Percentiles rank a stretch among this genome's conserved stretches.
These are phyloP conservation scores for Cytospora paraplurivora DNA, from an alignment of 2,329 filamentous ascomycete species.

Conservation along the genomic window DNA sequence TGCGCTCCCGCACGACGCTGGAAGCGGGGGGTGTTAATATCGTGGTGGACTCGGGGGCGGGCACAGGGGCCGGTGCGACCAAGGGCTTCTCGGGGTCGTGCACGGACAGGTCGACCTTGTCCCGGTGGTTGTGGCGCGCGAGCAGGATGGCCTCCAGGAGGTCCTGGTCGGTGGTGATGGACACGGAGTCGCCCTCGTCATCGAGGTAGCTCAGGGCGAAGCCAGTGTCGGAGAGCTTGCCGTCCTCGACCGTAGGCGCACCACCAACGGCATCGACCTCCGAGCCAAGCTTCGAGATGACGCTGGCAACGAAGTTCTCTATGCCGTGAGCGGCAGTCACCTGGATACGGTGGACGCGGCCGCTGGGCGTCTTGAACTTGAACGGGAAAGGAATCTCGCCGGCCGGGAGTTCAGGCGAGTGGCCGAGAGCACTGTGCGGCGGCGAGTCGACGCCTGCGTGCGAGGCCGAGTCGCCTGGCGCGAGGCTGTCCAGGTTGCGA, in stretches of 20 bases:
- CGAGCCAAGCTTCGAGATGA: conserved; percentile 79
- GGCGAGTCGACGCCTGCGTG: conserved; percentile 84
- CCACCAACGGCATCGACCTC: conserved; percentile 87
- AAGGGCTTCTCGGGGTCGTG: conserved; percentile 92
- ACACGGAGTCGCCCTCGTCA: conserved; percentile 94
- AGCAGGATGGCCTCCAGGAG: conserved; percentile 86
- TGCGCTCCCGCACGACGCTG: conserved; percentile 53
- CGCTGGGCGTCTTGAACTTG: conserved; percentile 98
- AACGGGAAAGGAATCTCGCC: conserved; percentile 87
- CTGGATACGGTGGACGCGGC: conserved; percentile 90
- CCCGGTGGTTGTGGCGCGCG: conserved; percentile 72
- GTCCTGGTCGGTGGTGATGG: conserved; percentile 94
- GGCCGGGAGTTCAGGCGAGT: conserved; percentile 55
- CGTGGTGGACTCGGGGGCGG: conserved; percentile 43
- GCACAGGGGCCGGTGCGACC: conserved; percentile 59
- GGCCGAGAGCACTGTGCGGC: conserved; percentile 60
- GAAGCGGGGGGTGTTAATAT: conserved; percentile 52
- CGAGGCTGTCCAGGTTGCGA: conserved; percentile 75
- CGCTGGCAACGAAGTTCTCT: conserved; percentile 72
- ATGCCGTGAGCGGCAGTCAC: conserved; percentile 80
- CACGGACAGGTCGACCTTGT: conserved; percentile 97
- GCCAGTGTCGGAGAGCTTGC: conserved; percentile 72
- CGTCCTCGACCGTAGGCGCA: conserved; percentile 74
- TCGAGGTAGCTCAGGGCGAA: conserved; percentile 96
- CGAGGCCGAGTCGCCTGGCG: conserved; percentile 92